phyloP scores from a whole-genome alignment of 495 filamentous ascomycete genomes.

The Penicillium argentinense region DNA sequence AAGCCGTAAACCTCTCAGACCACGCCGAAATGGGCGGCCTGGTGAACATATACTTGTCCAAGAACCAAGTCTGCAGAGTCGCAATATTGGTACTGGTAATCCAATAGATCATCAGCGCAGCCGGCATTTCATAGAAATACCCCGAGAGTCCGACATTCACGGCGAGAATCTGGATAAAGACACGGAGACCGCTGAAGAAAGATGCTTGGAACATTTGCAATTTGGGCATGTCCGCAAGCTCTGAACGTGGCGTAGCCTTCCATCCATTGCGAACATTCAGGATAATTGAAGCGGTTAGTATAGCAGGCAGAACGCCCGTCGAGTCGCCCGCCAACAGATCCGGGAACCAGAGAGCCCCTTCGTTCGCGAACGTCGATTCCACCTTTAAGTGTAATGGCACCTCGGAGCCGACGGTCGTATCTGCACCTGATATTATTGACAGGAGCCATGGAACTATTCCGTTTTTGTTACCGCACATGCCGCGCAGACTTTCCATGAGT shows the following conservation, averaged over 20 bases:
- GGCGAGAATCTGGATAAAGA: conserved; percentile 31
- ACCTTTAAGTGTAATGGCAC: conserved; percentile 27
- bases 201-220: conserved; percentile 22
- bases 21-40: conserved; percentile 21
- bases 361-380: conserved; percentile 59
- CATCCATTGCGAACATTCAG: conserved; percentile 36
- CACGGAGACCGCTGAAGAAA: conserved; percentile 19
- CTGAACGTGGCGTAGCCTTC: conserved; percentile 17
- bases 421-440: conserved; percentile 11
- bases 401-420: conserved; percentile 3
- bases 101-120: conserved; percentile 73
- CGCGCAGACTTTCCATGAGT: conserved; percentile 65
- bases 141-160: conserved; percentile 32
- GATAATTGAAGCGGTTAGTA: conserved; percentile 45
- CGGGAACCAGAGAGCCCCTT: conserved; percentile 80
- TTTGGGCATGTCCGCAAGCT: conserved; percentile 28
- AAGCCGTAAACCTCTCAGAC: conserved; percentile 17
- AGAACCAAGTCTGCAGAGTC: conserved; percentile 35
- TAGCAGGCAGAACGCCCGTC: conserved; percentile 61
- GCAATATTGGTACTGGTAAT: conserved; percentile 51
- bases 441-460: conserved; percentile 52
- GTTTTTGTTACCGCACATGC: conserved; percentile 57
- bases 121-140: conserved; percentile 49
- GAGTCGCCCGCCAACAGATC: conserved; percentile 73
- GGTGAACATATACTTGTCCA: conserved; percentile 39